A percentile compares a stretch with the other conserved stretches of the same genome.
These are phyloP conservation scores for Thelephora aurantiotincta DNA, from an alignment of 768 basidiomycete genomes.

Conservation along the genomic window DNA sequence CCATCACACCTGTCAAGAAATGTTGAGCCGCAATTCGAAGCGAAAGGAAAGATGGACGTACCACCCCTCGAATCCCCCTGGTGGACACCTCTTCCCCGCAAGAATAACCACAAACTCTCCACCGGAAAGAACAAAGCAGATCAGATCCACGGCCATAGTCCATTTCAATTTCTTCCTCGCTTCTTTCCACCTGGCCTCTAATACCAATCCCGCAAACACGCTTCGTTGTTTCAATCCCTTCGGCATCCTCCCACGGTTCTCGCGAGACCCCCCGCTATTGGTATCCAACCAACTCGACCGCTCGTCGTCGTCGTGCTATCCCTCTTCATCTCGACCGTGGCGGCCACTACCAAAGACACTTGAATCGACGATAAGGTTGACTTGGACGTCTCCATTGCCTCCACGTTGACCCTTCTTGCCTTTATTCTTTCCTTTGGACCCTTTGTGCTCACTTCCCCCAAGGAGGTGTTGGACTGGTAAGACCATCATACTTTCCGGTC, in stretches of 20 bases:
- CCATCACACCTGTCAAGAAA: too few species aligned
- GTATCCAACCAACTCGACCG: background rate
- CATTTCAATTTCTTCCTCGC: constrained; percentile 43
- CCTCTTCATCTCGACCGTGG: constrained; percentile 24
- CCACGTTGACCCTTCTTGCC: constrained; percentile 26
- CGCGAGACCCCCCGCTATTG: constrained; percentile 14
- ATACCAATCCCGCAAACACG: too few species aligned
- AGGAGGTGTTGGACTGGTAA: constrained; percentile 45
- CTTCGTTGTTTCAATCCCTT: constrained; percentile 35
- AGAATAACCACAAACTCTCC: too few species aligned
- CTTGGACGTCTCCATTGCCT: too few species aligned
- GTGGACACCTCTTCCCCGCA: too few species aligned
- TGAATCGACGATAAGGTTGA: too few species aligned
- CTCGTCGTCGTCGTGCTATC: constrained; percentile 21
- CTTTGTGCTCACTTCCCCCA: constrained; percentile 28
- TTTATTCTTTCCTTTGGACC: constrained; percentile 22
- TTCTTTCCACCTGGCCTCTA: constrained; percentile 48
- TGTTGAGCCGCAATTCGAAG: too few species aligned
- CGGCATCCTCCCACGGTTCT: constrained; percentile 21
- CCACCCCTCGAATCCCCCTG: too few species aligned
- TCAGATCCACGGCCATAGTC: constrained; percentile 33
- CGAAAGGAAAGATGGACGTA: too few species aligned
- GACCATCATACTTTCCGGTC: constrained; percentile 44
- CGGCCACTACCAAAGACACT: constrained; percentile 31
- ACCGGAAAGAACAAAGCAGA: constrained; percentile 38